Percentiles rank a stretch among this genome's conserved stretches.
These are phyloP conservation scores for Trifolium repens DNA, from an alignment of 306 rosid species.

Conservation along the genomic window DNA sequence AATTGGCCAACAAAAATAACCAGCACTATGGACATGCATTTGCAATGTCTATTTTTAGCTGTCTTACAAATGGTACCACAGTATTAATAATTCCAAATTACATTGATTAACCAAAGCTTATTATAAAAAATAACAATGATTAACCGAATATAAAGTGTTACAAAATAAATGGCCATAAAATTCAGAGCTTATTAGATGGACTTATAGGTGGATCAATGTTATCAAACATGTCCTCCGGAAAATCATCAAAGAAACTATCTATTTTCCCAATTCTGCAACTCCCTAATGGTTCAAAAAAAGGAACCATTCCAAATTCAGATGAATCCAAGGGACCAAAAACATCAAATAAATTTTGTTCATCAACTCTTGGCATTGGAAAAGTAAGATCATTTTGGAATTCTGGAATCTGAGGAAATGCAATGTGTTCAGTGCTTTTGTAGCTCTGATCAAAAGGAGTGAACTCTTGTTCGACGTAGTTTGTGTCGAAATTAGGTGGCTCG, in stretches of 20 bases:
- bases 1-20: constrained; percentile 14
- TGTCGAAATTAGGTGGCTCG: constrained; percentile 38
- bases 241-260: constrained; percentile 67
- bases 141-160: constrained; percentile 12
- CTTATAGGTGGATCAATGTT: constrained; percentile 55
- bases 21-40: constrained; percentile 30
- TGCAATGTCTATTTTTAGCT: constrained; percentile 30
- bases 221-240: constrained; percentile 74
- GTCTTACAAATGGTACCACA: constrained; percentile 31
- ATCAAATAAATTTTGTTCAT: constrained; percentile 50
- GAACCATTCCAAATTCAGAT: constrained; percentile 50
- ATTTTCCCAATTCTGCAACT: constrained; percentile 47
- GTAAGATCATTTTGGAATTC: constrained; percentile 50
- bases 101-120: background rate
- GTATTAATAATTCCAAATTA: constrained; percentile 13
- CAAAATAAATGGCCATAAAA: constrained; percentile 16
- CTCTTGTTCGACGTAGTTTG: constrained; percentile 47
- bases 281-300: constrained; percentile 53
- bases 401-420: constrained; percentile 47
- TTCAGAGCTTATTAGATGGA: constrained; percentile 49
- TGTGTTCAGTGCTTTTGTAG: constrained; percentile 42
- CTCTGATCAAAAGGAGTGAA: constrained; percentile 39
- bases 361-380: constrained; percentile 49
- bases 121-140: background rate
- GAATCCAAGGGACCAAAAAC: constrained; percentile 48